phyloP scores from a whole-genome alignment of 371 early-diverging fungal genomes.

The Chytridiales sp. region DNA sequence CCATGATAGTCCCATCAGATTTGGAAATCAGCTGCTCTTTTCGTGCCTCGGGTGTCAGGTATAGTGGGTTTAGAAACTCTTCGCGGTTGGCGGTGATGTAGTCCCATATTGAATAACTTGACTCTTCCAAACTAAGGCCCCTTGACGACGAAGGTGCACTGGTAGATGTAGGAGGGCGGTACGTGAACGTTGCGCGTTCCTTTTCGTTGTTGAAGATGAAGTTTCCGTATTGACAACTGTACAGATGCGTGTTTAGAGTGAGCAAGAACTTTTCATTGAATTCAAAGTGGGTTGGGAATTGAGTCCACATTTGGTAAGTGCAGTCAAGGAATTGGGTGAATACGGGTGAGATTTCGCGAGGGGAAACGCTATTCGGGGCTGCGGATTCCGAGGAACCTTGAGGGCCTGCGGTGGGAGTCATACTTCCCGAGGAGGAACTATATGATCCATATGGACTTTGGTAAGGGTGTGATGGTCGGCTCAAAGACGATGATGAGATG shows the following conservation, averaged over 20 bases:
- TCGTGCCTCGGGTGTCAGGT: conserved; percentile 27
- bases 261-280: conserved; percentile 82
- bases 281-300: conserved; percentile 88
- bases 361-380: conserved; percentile 35
- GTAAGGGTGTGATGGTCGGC: conserved; percentile 5
- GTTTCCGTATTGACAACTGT: conserved; percentile 90
- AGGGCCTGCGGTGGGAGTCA: conserved; percentile 7
- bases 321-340: conserved; percentile 96
- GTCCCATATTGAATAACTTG: conserved; percentile 79
- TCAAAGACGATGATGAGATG: conserved; percentile 7
- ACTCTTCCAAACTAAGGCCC: conserved; percentile 26
- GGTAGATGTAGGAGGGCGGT: conserved; percentile 1
- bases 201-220: conserved; percentile 87
- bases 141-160: background rate
- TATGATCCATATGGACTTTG: background rate
- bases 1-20: conserved; percentile 11
- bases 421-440: background rate
- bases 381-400: conserved; percentile 32
- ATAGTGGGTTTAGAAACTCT: conserved; percentile 41
- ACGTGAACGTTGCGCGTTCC: conserved; percentile 56
- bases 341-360: conserved; percentile 87
- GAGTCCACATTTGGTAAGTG: conserved; percentile 84
- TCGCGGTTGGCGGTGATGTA: conserved; percentile 62
- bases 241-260: conserved; percentile 77
- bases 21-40: background rate